Evolutionary conservation across 208 protist genomes (phyloP).

Genomic region (Leishmania tropica): DNA sequence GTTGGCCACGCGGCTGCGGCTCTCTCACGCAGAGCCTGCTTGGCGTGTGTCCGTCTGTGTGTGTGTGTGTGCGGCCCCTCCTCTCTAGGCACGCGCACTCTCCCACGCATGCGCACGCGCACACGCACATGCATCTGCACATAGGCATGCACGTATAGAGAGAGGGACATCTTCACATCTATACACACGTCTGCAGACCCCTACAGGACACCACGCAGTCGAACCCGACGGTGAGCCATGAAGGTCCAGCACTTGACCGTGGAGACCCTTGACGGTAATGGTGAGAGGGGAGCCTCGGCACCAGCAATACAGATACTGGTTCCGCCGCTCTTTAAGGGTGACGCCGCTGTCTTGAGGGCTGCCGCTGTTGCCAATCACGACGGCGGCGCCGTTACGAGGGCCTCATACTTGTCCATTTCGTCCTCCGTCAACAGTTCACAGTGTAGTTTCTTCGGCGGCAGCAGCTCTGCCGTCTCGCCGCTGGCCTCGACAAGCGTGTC

Average conservation of each 20-base stretch:
- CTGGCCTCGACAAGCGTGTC: constrained; percentile 7
- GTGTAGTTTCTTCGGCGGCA: neutral
- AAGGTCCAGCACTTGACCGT: constrained; percentile 22
- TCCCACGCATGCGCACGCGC: neutral
- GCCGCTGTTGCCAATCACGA: neutral
- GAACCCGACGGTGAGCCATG: constrained; percentile 1
- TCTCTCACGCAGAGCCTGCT: neutral
- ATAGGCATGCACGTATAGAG: no score
- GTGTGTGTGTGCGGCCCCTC: neutral
- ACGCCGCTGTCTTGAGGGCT: neutral
- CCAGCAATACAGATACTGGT: neutral
- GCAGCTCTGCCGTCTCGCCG: neutral
- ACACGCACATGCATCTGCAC: neutral
- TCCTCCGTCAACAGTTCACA: neutral
- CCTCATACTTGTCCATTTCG: neutral
- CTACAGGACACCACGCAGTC: neutral
- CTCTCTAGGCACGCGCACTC: no score
- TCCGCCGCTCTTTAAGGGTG: neutral
- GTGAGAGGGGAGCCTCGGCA: neutral
- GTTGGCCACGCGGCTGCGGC: neutral
- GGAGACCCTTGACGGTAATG: neutral
- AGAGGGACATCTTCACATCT: neutral
- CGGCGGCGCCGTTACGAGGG: neutral
- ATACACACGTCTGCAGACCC: neutral
- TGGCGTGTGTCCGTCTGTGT: neutral